Evolutionary conservation across 2,329 filamentous ascomycete species (phyloP).

Genomic region (Ophioceras dolichostomum): DNA sequence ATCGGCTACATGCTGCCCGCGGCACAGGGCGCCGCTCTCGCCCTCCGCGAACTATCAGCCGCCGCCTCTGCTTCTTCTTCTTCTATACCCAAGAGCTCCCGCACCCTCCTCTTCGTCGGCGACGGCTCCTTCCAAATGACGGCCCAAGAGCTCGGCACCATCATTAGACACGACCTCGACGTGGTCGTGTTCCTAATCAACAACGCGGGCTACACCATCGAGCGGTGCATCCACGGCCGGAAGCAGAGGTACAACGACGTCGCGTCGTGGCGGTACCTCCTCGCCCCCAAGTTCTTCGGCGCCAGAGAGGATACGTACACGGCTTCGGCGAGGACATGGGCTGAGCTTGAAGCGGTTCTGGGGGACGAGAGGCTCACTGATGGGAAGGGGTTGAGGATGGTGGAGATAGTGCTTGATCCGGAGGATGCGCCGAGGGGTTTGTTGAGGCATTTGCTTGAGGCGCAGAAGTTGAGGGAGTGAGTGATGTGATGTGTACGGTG

Average conservation of each 20-base stretch:
- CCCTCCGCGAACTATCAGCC: constrained; percentile 27
- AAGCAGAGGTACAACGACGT: constrained; percentile 74
- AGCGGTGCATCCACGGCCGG: constrained; percentile 79
- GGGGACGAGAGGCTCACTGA: not conserved
- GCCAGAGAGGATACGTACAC: constrained; percentile 4
- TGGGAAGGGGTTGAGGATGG: constrained; percentile 1
- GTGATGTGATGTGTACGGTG: too few species aligned
- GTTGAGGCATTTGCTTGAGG: too few species aligned
- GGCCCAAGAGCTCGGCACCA: constrained; percentile 72
- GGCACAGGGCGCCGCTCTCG: constrained; percentile 1
- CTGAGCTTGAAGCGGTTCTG: constrained; percentile 1
- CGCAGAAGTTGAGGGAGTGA: too few species aligned
- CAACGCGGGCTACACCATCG: constrained; percentile 84
- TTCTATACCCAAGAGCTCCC: constrained; percentile 26
- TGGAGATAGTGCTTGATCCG: not conserved
- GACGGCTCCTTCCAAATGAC: constrained; percentile 82
- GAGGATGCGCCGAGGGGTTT: not conserved
- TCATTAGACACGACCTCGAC: constrained; percentile 62
- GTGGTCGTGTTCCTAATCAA: constrained; percentile 80
- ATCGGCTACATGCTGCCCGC: constrained; percentile 6
- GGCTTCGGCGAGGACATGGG: not conserved
- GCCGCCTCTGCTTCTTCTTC: too few species aligned
- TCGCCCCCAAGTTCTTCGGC: constrained; percentile 9
- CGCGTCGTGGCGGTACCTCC: constrained; percentile 53
- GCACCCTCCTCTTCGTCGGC: constrained; percentile 72